Base-by-base conservation (phyloP, 2,329 filamentous ascomycete genomes). In the Fusarium newnesense region DNA sequence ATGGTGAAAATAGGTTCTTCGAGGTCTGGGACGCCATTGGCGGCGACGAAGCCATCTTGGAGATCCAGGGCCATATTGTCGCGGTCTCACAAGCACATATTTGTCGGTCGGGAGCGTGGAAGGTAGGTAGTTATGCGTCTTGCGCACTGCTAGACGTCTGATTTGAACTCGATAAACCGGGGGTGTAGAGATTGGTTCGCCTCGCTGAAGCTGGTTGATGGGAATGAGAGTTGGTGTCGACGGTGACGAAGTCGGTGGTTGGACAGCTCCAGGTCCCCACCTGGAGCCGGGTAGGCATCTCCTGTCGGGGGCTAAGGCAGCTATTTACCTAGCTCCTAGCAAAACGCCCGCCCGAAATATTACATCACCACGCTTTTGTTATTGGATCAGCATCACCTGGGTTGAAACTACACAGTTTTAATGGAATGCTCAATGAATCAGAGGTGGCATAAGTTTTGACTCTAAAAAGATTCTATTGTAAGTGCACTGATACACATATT, bases 1-100 rank as follows among this genome's bases (percentile, higher is more conserved):
- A 98, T 91, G 80, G 96, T 94, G 86, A 99, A 99, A 84, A 99
- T 97, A 76, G 96, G 95, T 67, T 91, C 87, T 76, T 91, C 89
- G 72, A 89, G 85, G 69, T 81, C 81, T 67, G 91, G 85, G 81
- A 87, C 88, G 76, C 82, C 89, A 78, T 89, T 87, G 79, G 83
- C 81, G 79, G 91, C 89, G 80, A 90, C 89, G 85, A 95, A 94
- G 86, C 93, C 92, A 85, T 90, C 91, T 66, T 75, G 78, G 60
- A 78, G 75, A 77, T 82, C 79, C 74, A 83, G 78, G 62, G 81
- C 80, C 82, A 84, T 84, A 70, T 62, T 73, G 67, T 70, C 53
- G 54, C 44, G 59, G 59, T 64, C 58, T 67, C 64, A 77, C 64
- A 69, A 57, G 60, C 62, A 64, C 76, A 78, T 78, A 57, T 76